Conservation (phyloP, 73 alveolate genomes). For the Paramecium sexaurelia region DNA sequence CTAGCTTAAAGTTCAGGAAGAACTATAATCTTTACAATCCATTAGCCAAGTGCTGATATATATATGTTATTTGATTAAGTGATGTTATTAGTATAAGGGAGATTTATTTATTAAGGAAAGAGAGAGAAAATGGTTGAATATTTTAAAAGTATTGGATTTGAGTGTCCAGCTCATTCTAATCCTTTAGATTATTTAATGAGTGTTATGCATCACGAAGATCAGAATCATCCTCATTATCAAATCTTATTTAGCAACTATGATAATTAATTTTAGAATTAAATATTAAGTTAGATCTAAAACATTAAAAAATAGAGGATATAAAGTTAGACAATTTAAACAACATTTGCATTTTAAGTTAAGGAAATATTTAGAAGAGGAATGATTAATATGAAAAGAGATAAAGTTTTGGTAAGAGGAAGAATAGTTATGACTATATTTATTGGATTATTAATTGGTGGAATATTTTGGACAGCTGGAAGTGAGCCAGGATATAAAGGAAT, state of each 20-base stretch:
- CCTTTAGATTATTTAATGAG: slow-evolving; percentile 82
- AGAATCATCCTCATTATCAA: background rate
- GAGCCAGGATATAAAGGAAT: background rate
- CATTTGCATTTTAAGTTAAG: background rate
- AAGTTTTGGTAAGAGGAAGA: slow-evolving; percentile 16
- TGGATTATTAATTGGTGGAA: slow-evolving; percentile 40
- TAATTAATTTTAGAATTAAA: background rate
- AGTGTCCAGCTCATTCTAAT: slow-evolving; percentile 74
- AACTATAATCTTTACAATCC: slow-evolving; percentile 78
- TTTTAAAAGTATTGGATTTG: slow-evolving; percentile 59
- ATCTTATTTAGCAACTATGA: background rate
- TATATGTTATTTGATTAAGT: slow-evolving; percentile 52
- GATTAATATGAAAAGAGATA: slow-evolving; percentile 38
- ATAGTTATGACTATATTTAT: background rate
- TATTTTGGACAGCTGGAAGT: slow-evolving; percentile 33
- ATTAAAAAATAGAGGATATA: background rate
- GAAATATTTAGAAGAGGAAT: slow-evolving; percentile 43
- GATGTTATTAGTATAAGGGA: slow-evolving; percentile 71
- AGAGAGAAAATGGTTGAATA: slow-evolving; percentile 53
- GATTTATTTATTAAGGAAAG: slow-evolving; percentile 71
- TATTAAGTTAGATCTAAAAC: background rate
- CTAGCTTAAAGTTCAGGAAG: slow-evolving; percentile 44
- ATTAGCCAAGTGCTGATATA: slow-evolving; percentile 79
- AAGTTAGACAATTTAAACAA: background rate
- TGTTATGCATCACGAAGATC: slow-evolving; percentile 33